Evolutionary conservation across 257 asterid genomes (phyloP), one percentile per base, ranked within the genome.

Genomic region (Thymus quinquecostatus): DNA sequence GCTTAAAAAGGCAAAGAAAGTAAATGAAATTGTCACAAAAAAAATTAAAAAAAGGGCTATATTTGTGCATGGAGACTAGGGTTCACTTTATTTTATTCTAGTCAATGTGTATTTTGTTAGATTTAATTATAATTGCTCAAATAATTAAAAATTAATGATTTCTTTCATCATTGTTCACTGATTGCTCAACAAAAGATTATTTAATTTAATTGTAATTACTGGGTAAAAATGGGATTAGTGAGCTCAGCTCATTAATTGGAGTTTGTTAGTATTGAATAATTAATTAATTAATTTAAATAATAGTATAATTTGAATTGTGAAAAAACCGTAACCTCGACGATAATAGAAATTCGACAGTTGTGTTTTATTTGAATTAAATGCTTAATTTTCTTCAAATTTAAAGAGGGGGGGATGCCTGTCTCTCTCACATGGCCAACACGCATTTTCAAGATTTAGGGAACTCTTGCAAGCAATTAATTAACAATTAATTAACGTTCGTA

Each of bases 361-460:
- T 76, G 41, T 38, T 76, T 69, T 21, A 69, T 55, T 12, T 69
- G 84, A 72, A 60, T 72, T 76, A 32, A 76, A 77, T 77, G 82
- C 85, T 80, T 63, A 55, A 75, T 71, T 70, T 68, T 73, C 69
- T 58, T 47, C 66, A 69, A 63, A 56, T 38, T 38, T 38, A 38
- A 38, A 38, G 41, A 38, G 41, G 55, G 2, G 58, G 27, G 78
- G 75, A 66, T 81, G 84, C 73, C 77, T 79, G 81, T 76, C 60
- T 36, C 43, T 54, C 77, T 41, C 59, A 71, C 72, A 28, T 64
- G 84, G 60, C 84, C 82, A 77, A 75, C 86, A 79, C 86, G 88
- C 86, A 75, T 77, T 70, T 69, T 66, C 80, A 80, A 66, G 79
- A 47, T 51, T 48, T 76, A 69, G 73, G 72, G 65, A 70, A 43